phyloP scores from a whole-genome alignment of 2,329 filamentous ascomycete species.

The Venturia asperata region DNA sequence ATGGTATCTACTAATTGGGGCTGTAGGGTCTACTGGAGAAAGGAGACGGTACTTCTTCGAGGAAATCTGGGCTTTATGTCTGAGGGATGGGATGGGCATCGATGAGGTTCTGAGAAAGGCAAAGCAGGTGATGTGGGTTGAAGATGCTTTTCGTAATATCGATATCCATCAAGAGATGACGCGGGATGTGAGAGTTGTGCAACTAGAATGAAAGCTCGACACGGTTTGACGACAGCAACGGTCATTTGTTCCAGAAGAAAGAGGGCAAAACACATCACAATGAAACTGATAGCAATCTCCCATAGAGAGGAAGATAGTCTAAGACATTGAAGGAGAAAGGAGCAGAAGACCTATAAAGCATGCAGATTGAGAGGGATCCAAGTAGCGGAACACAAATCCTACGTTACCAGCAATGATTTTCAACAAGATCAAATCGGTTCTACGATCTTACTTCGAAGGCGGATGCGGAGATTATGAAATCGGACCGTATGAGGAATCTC shows the following conservation, averaged over 20 bases:
- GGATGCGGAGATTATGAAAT: too few relatives aligned
- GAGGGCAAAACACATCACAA: not conserved
- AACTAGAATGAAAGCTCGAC: not conserved
- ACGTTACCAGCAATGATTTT: too few relatives aligned
- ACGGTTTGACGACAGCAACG: not conserved
- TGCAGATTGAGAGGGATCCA: too few relatives aligned
- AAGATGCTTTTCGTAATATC: conserved; percentile 22
- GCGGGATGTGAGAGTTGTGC: not conserved
- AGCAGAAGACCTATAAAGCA: too few relatives aligned
- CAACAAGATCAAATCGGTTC: too few relatives aligned
- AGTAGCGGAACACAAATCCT: too few relatives aligned
- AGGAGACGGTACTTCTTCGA: conserved; percentile 27
- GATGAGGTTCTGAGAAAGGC: conserved; percentile 25
- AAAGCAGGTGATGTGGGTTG: conserved; percentile 29
- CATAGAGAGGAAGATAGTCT: not conserved
- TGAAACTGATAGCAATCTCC: not conserved
- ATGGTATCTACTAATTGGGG: conserved; percentile 1
- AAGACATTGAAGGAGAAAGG: too few relatives aligned
- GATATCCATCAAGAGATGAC: conserved; percentile 7
- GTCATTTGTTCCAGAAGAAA: not conserved
- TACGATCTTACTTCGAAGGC: too few relatives aligned
- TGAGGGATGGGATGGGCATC: conserved; percentile 25
- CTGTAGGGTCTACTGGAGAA: conserved; percentile 22
- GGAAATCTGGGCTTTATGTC: conserved; percentile 26
- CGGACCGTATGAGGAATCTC: too few relatives aligned